Evolutionary conservation across 2,329 filamentous ascomycete genomes (phyloP).

Genomic region (Beauveria varroae): DNA sequence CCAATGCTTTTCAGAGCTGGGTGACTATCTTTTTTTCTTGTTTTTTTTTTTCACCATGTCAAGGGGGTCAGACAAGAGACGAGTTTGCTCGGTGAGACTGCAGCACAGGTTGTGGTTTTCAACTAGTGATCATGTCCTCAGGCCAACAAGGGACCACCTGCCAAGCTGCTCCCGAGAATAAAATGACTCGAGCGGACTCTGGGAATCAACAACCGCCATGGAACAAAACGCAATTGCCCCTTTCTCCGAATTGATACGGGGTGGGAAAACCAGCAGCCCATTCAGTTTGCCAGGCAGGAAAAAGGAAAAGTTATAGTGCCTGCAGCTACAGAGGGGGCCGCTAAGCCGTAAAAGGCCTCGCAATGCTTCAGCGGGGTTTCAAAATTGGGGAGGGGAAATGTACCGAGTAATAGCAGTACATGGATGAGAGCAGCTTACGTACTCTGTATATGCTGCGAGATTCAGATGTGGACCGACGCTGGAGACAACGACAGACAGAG

Average conservation of each 20-base stretch:
- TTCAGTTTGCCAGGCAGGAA: not conserved
- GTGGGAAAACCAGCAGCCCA: too few relatives aligned
- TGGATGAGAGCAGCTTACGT: not conserved
- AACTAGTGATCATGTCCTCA: not conserved
- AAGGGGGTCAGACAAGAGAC: not conserved
- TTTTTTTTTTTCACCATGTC: too few relatives aligned
- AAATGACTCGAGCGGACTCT: too few relatives aligned
- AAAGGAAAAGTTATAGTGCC: slow-evolving; percentile 5
- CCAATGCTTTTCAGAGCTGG: too few relatives aligned
- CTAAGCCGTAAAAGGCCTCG: not conserved
- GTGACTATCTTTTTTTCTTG: too few relatives aligned
- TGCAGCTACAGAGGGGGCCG: slow-evolving; percentile 2
- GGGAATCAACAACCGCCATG: too few relatives aligned
- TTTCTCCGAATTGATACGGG: not conserved
- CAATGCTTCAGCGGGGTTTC: slow-evolving; percentile 1
- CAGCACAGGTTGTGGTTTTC: not conserved
- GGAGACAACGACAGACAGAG: too few relatives aligned
- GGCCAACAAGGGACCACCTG: not conserved
- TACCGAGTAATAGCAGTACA: not conserved
- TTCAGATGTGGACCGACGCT: not conserved
- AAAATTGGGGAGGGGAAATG: not conserved
- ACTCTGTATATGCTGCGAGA: not conserved
- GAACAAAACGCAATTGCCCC: not conserved
- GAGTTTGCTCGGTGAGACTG: not conserved
- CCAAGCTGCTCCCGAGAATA: too few relatives aligned